Conservation (phyloP, 2,329 filamentous ascomycete genomes). For the Phaeosphaeriaceae sp. region DNA sequence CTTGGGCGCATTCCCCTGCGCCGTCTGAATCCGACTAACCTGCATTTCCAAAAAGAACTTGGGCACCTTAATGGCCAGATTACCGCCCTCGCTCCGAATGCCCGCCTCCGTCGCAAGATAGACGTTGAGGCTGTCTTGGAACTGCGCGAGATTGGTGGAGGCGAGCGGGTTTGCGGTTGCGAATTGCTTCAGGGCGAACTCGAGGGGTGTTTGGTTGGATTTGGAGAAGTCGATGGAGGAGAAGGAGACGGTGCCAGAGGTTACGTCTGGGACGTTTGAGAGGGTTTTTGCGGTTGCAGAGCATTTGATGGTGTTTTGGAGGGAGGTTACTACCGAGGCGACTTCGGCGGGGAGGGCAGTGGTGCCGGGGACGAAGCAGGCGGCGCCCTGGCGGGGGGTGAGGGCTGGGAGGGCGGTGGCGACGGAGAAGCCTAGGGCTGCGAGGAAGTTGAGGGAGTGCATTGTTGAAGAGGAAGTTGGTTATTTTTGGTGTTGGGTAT, state of each 20-base stretch:
- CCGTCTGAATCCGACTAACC: slow-evolving; percentile 64
- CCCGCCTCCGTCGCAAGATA: slow-evolving; percentile 67
- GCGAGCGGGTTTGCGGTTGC: slow-evolving; percentile 59
- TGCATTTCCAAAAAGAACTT: slow-evolving; percentile 69
- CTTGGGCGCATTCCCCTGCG: slow-evolving; percentile 61
- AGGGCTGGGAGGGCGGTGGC: slow-evolving; percentile 17
- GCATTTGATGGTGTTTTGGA: slow-evolving; percentile 60
- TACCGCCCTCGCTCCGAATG: slow-evolving; percentile 60
- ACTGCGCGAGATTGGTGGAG: slow-evolving; percentile 56
- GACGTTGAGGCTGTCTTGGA: slow-evolving; percentile 62
- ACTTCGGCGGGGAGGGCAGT: slow-evolving; percentile 60
- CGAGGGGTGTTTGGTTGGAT: slow-evolving; percentile 56
- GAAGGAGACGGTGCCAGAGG: slow-evolving; percentile 58
- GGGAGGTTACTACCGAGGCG: slow-evolving; percentile 49
- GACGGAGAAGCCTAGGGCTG: slow-evolving; percentile 18
- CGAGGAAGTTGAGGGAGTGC: slow-evolving; percentile 19
- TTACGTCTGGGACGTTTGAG: slow-evolving; percentile 63
- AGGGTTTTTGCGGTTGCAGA: slow-evolving; percentile 56
- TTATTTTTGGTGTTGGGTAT: neutral
- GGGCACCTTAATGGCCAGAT: slow-evolving; percentile 64
- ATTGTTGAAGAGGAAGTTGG: slow-evolving; percentile 11
- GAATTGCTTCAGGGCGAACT: slow-evolving; percentile 62
- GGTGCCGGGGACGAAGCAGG: slow-evolving; percentile 64
- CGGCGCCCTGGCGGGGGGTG: slow-evolving; percentile 28
- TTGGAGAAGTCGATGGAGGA: slow-evolving; percentile 63